These are phyloP conservation scores for Microglena sp. DNA, from an alignment of 139 green algal genomes.

Conservation along the genomic window DNA sequence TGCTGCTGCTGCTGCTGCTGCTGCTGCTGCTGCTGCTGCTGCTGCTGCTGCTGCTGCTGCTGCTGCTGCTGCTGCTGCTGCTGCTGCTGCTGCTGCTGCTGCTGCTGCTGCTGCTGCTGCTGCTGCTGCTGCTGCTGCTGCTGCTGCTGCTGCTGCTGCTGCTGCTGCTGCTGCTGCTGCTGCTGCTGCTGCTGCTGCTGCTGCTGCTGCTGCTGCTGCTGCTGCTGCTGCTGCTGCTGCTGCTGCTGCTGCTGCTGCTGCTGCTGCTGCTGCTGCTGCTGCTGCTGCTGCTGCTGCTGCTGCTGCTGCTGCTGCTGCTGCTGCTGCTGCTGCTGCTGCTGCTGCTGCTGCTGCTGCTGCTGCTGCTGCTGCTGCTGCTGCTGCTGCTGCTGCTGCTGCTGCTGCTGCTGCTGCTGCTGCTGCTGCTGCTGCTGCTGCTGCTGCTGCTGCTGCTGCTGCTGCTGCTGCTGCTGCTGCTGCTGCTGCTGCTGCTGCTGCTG, in stretches of 20 bases:
- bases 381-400: background rate
- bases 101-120: background rate
- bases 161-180: background rate
- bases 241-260: background rate
- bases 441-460: background rate
- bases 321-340: background rate
- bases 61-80: background rate
- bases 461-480: background rate
- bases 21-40: background rate
- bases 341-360: background rate
- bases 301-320: background rate
- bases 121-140: background rate
- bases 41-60: background rate
- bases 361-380: background rate
- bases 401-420: background rate
- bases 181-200: background rate
- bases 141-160: background rate
- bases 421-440: background rate
- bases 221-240: background rate
- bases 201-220: background rate
- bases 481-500: background rate
- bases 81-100: background rate
- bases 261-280: background rate
- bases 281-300: background rate
- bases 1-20: background rate